Base-by-base conservation (phyloP, 495 filamentous ascomycete species). In the Margaritispora aquatica region DNA sequence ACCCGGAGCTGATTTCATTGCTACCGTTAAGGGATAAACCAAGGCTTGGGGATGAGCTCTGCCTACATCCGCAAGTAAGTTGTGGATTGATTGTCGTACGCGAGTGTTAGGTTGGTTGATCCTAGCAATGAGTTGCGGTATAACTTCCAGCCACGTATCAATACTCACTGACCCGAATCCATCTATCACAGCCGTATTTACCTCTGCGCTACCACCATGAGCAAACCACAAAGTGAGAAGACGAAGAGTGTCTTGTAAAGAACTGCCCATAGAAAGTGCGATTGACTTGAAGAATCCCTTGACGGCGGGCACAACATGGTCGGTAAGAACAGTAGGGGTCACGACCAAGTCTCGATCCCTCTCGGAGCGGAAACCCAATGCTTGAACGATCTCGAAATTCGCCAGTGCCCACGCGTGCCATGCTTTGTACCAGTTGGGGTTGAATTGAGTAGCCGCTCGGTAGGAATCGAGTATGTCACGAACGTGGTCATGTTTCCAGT, bases 341-440 rank as follows among this genome's bases (percentile, higher is more conserved):
- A 73, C 49, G 64, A 77, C 69, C 11, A 55, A 3, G 27, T 77
- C 71, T 13, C 73, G 65, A 50, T 88, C 84, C 15, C 80, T 77
- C 62, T 83, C 86, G 10, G 77, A 76, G 49, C 85, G 73, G 24
- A 82, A 80, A 20, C 82, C 79, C 57, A 93, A 79, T 1, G 87
- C 82, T 55, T 89, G 96, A 24, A 97, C 92, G 41, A 97, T 92
- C 70, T 99, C 93, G 66, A 97, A 99, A 70, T 99, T 99, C 19
- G 95, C 94, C 44, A 97, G 75, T n/a, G 94, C 94, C 94, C 95
- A 99, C 2, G 94, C 85, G 70, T 99, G 94, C 94, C 94, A 99
- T 20, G 94, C 94, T 72, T 97, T 99, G 73, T 99, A 97, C 79
- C 92, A 99, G 55, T 87, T 85, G 48, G 87, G 84, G 63, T 97